Evolutionary conservation across 805 yeast species (phyloP), one percentile per base, ranked within the genome.

Genomic region (Kazachstania kunashirensis): DNA sequence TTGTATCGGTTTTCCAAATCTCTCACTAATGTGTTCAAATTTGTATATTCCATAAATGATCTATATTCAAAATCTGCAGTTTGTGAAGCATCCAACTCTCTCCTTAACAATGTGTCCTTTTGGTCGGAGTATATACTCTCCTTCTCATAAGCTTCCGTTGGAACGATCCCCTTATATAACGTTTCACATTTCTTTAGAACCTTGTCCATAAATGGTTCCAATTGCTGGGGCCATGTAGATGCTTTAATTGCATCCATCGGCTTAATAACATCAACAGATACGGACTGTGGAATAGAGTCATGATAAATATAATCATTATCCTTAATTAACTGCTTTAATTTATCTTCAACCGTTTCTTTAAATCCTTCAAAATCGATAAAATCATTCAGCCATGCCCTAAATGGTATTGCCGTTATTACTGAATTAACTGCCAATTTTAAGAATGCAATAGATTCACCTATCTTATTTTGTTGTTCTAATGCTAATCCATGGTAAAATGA

Each of bases 281-380:
- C 72, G 21, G 61, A 59, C 4, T 73, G 63, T 1, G 96, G 95
- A 11, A 88, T 63, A 1, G 67, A 49, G 15, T 81, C 89, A 57
- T 92, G 95, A 53, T 84, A 89, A 25, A 89, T 84, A 48, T 76
- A 79, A 53, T 89, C 96, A 51, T 89, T 89, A 52, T 89, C 97
- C 46, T 82, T 85, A 18, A 71, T 76, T 47, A 84, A 48, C 2
- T 57, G 47, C 19, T 55, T 55, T 11, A 63, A 43, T 33, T 67
- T 64, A 12, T 56, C 58, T 13, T 65, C 68, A 5, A 57, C 43
- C 3, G 58, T 38, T 3, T 60, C 53, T 27, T 59, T 54, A 28
- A 59, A 51, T 1, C 48, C 42, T 15, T 57, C 58, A 25, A 52
- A 52, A 34, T 65, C 67, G 21, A 47, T 57, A 7, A 41, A 53